These are phyloP conservation scores for Coemansia sp. DNA, from an alignment of 192 early-diverging fungal genomes.

Conservation along the genomic window DNA sequence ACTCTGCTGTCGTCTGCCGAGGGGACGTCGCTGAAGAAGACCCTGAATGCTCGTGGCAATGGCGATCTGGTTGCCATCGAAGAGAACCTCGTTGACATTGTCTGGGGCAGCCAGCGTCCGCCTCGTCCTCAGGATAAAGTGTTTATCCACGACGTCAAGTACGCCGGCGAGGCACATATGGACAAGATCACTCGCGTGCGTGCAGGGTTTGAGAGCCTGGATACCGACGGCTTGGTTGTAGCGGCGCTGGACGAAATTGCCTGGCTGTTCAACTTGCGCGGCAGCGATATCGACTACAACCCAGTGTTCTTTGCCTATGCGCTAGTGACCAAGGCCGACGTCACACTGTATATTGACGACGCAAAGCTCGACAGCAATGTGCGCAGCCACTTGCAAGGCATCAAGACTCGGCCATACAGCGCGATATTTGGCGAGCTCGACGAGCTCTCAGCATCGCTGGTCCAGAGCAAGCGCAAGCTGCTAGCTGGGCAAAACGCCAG, in stretches of 20 bases:
- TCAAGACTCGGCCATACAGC: constrained; percentile 75
- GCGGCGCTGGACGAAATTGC: constrained; percentile 95
- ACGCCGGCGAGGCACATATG: constrained; percentile 62
- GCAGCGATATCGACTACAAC: constrained; percentile 94
- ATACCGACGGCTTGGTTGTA: constrained; percentile 76
- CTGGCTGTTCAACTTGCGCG: constrained; percentile 97
- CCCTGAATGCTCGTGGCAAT: constrained; percentile 57
- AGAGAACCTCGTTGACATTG: constrained; percentile 85
- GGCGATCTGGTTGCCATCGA: constrained; percentile 72
- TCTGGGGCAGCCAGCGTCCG: constrained; percentile 80
- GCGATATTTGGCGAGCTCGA: constrained; percentile 77
- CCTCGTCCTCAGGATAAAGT: constrained; percentile 69
- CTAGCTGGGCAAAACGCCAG: constrained; percentile 70
- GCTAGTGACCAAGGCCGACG: constrained; percentile 71
- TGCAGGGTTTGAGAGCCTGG: constrained; percentile 65
- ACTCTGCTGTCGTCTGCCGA: constrained; percentile 78
- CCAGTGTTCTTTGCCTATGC: constrained; percentile 97
- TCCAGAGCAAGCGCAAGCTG: constrained; percentile 54
- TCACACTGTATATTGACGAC: constrained; percentile 79
- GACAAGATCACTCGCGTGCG: constrained; percentile 80
- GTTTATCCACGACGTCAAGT: constrained; percentile 70
- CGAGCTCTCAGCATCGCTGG: constrained; percentile 27
- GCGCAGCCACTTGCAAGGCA: constrained; percentile 64
- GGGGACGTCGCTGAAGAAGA: constrained; percentile 61
- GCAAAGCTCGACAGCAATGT: constrained; percentile 70